Evolutionary conservation across 2,329 filamentous ascomycete genomes (phyloP), one percentile per base, ranked within the genome.

Genomic region (Fusarium virguliforme): DNA sequence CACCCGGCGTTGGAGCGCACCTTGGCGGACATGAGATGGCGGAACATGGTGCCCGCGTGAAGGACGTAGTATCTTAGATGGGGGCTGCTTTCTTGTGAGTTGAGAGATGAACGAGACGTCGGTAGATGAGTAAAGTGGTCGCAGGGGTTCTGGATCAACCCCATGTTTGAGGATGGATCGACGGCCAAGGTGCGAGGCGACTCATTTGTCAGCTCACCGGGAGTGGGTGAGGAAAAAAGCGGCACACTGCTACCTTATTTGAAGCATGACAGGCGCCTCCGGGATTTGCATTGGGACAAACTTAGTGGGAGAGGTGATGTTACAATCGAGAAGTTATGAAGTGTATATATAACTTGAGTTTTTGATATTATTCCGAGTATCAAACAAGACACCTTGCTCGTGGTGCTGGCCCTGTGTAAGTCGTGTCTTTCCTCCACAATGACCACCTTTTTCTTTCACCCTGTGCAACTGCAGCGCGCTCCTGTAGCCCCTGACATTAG

Each of bases 1-100:
- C 88, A 90, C 65, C 87, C 87, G 8, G 81, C 83, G 55, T 81
- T 82, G 65, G 82, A 84, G 41, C 84, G 80, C 30, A 81, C 73
- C 64, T 77, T 77, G 65, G 74, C 70, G 24, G 70, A 73, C 73
- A 77, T 77, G 62, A 77, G 71, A 69, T 76, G 72, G 40, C 75
- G 75, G 60, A 77, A 72, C 75, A 77, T 77, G 67, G 13, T 53
- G 18, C 13, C 8, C 35, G 51, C 51, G 34, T 15, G 50, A 54
- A 32, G 30, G 43, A 6, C 43, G 26, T 48, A 18, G 18, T 18
- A 18, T 18, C 18, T 18, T 1, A 28, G 24, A 28, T 6, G 24
- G 7, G 24, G 28, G 1, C 10, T 18, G 4, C 6, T 7, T 50
- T 50, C 46, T 15, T 50, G 15, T 18, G 30, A 15, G 30, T 18